Evolutionary conservation across 1,139 yeast species (phyloP).

Genomic region (Taphrina flavorubra): DNA sequence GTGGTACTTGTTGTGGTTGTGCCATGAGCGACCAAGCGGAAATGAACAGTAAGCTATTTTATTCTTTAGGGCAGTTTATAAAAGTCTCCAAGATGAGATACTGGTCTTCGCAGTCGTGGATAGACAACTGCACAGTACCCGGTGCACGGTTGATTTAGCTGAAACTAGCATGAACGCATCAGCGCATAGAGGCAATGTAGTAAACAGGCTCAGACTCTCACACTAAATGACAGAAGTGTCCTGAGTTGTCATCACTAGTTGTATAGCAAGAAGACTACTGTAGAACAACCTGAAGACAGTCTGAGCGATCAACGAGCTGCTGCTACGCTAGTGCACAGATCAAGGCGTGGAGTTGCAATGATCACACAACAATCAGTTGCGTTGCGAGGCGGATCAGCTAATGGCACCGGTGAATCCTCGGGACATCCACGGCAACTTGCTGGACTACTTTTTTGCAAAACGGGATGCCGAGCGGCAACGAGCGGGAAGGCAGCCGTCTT

Average conservation of each 20-base stretch:
- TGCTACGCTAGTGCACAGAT: too few species aligned
- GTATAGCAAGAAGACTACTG: not conserved
- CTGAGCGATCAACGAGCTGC: too few species aligned
- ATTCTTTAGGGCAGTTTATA: too few species aligned
- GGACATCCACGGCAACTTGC: constrained; percentile 1
- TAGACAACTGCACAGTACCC: not conserved
- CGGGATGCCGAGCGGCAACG: constrained; percentile 1
- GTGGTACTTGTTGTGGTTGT: constrained; percentile 1
- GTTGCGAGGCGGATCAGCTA: constrained; percentile 2
- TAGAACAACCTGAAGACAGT: too few species aligned
- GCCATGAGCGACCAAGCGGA: not conserved
- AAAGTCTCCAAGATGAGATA: not conserved
- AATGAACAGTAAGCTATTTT: not conserved
- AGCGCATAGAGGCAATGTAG: not conserved
- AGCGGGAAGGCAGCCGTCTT: constrained; percentile 1
- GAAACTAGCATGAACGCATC: constrained; percentile 1
- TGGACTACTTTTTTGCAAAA: constrained; percentile 20
- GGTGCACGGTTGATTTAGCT: constrained; percentile 5
- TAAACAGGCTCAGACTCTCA: too few species aligned
- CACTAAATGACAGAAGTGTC: too few species aligned
- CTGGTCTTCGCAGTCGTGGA: not conserved
- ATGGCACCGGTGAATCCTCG: constrained; percentile 5
- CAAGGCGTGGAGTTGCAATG: too few species aligned
- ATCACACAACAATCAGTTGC: not conserved
- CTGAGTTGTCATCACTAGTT: not conserved